Evolutionary conservation across 352 stramenopile species (phyloP).

Genomic region (Globisporangium mamillatum): DNA sequence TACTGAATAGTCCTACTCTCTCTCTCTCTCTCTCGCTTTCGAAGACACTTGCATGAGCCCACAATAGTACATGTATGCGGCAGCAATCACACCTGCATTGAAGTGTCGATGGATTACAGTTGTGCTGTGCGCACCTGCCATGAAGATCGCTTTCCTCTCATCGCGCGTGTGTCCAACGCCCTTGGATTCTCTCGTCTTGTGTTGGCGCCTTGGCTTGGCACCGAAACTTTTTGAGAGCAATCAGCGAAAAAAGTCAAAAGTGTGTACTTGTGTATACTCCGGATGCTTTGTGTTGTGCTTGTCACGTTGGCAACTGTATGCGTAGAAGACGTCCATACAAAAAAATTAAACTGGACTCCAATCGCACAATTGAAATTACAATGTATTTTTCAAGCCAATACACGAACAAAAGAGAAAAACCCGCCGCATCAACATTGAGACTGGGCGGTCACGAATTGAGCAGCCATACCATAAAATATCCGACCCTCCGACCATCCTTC

Average conservation of each 20-base stretch:
- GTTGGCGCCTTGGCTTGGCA: background rate
- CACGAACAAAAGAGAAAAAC: no score
- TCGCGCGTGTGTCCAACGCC: background rate
- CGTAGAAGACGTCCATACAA: background rate
- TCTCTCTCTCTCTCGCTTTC: background rate
- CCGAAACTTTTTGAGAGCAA: background rate
- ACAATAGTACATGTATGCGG: no score
- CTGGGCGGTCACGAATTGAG: no score
- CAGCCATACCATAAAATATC: no score
- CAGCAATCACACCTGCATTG: no score
- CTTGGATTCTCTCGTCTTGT: background rate
- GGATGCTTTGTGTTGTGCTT: background rate
- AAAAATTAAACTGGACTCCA: no score
- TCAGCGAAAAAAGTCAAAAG: background rate
- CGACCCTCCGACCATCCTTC: no score
- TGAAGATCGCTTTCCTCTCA: background rate
- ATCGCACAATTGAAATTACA: no score
- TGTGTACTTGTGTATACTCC: background rate
- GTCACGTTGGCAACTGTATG: background rate
- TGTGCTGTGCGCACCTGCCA: background rate
- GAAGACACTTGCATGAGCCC: background rate
- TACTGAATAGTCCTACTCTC: background rate
- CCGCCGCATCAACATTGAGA: no score
- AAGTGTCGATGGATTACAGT: background rate
- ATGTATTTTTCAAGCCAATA: no score